Conservation (phyloP, 2,329 filamentous ascomycete genomes). For the Aspergillus sp. region DNA sequence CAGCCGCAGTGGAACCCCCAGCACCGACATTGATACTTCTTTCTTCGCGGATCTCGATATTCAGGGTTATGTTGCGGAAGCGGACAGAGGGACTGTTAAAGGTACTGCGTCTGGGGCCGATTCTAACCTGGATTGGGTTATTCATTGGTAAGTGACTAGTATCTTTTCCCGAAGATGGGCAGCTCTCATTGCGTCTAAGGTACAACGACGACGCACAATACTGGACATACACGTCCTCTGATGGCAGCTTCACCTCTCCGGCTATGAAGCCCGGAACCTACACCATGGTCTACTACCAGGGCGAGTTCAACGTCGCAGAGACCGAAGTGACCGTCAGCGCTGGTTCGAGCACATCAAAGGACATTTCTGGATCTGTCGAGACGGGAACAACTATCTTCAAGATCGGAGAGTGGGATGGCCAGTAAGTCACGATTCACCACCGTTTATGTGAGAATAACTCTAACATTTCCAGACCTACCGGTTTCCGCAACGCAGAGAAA, state of each 20-base stretch:
- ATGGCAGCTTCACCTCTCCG: conserved; percentile 56
- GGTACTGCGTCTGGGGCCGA: conserved; percentile 55
- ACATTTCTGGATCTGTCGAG: conserved; percentile 46
- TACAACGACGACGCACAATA: conserved; percentile 58
- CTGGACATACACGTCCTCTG: conserved; percentile 53
- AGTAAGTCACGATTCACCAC: conserved; percentile 24
- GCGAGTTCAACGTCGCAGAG: conserved; percentile 50
- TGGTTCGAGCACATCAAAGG: conserved; percentile 42
- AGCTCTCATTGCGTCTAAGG: conserved; percentile 6
- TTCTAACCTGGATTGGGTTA: conserved; percentile 48
- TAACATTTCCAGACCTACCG: conserved; percentile 40
- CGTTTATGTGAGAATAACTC: neutral
- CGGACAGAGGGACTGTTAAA: conserved; percentile 52
- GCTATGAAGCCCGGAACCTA: conserved; percentile 62
- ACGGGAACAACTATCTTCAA: conserved; percentile 53
- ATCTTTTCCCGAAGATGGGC: too few species aligned
- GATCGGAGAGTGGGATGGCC: conserved; percentile 60
- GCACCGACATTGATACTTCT: conserved; percentile 45
- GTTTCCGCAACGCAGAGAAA: conserved; percentile 61
- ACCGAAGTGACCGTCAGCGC: conserved; percentile 45
- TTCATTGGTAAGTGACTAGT: conserved; percentile 49
- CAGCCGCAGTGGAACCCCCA: conserved; percentile 51
- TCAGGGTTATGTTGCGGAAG: conserved; percentile 51
- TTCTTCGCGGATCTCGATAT: conserved; percentile 56
- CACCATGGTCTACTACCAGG: conserved; percentile 60